A percentile compares a stretch with the other conserved stretches of the same genome.
phyloP scores from a whole-genome alignment of 208 protist genomes.

The Wallacemonas sp. region DNA sequence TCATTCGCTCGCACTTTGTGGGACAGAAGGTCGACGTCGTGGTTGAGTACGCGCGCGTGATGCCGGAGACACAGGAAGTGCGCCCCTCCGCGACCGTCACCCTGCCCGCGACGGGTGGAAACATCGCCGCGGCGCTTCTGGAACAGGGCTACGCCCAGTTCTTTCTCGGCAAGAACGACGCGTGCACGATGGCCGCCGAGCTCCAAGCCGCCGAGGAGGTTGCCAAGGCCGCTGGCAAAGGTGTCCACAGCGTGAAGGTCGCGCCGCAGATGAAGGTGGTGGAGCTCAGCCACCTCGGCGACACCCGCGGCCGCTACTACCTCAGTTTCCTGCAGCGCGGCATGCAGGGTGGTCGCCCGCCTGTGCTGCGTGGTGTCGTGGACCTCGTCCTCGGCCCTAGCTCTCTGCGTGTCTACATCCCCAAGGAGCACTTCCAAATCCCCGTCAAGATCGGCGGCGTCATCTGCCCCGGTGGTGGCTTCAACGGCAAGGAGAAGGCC shows the following conservation, averaged over 20 bases:
- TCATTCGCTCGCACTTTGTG: constrained; percentile 79
- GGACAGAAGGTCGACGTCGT: constrained; percentile 70
- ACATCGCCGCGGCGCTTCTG: constrained; percentile 74
- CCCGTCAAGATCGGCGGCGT: constrained; percentile 83
- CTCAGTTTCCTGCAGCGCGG: constrained; percentile 88
- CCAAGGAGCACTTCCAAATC: constrained; percentile 88
- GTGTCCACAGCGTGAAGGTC: constrained; percentile 41
- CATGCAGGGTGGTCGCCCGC: constrained; percentile 83
- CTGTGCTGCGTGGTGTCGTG: constrained; percentile 70
- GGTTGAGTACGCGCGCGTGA: constrained; percentile 83
- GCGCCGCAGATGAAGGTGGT: constrained; percentile 56
- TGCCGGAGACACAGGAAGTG: constrained; percentile 82
- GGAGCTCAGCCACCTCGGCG: constrained; percentile 84
- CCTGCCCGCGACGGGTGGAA: constrained; percentile 54
- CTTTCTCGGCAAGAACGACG: constrained; percentile 78
- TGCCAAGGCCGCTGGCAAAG: constrained; percentile 46
- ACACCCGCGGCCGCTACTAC: constrained; percentile 80
- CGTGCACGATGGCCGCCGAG: constrained; percentile 53
- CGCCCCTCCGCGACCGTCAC: constrained; percentile 67
- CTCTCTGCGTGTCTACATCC: constrained; percentile 87
- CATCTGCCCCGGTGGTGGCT: constrained; percentile 65
- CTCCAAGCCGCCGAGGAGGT: constrained; percentile 64
- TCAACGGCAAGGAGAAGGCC: constrained; percentile 28
- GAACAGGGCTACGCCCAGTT: constrained; percentile 81
- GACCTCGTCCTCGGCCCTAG: constrained; percentile 80